Base-by-base conservation (phyloP, 2,329 filamentous ascomycete genomes). In the Zalaria obscura region DNA sequence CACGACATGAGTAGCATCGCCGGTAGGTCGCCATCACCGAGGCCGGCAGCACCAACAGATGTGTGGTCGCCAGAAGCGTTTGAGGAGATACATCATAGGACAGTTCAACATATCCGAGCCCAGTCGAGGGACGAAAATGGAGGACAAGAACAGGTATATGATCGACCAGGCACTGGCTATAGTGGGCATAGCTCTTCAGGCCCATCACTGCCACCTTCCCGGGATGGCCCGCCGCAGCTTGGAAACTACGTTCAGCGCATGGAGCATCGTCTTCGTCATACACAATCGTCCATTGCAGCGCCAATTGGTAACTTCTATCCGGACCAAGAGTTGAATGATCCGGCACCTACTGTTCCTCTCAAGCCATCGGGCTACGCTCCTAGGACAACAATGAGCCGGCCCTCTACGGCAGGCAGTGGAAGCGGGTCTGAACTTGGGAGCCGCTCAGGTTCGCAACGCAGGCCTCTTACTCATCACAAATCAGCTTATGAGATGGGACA, bases 51-150 rank as follows among this genome's bases (percentile, higher is more conserved):
- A 1, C 66, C 74, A 1, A 61, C 78, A 5, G 76, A 86, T 54
- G 80, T 87, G 4, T 98, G 91, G 91, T 91, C 87, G 0, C 87
- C 87, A 0, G 88, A 94, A 52, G 84, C 80, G 5, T 95, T 93
- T 53, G 80, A 80, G 47, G 64, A 72, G 40, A 61, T 69, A 4
- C 66, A 68, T 37, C 55, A 57, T n/a, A 58, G 59, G 11, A 64
- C 63, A 7, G 60, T 47, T 35, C 60, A 54, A 55, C 46, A 53
- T 56, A 62, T 49, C 49, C 68, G 80, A 32, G 80, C 87, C 0
- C 72, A 83, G 48, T 91, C 86, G 3, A 81, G 86, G 0, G 70
- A 85, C 54, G 86, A 83, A 1, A 72, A 87, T 46, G 69, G 73
- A 29, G 59, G 58, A 5, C 40, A 53, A 36, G 47, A 55, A 27